Conservation (phyloP, 139 green algal species). For the Closterium sp. region DNA sequence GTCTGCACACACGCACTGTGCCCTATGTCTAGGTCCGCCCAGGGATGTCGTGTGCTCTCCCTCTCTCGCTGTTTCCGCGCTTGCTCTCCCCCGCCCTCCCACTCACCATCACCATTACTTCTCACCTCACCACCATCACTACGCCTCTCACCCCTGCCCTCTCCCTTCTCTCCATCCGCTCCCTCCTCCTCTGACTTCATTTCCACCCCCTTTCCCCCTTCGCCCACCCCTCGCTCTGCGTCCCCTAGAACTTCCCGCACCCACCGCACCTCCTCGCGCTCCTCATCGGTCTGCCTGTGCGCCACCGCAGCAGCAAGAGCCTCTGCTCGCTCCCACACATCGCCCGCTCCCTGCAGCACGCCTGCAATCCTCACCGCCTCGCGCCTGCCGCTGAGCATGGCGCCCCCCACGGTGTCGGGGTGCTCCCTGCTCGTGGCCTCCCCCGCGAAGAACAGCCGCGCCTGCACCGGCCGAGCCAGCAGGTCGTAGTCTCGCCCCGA, state of each 20-base stretch:
- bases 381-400: slow-evolving; percentile 73
- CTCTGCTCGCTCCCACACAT: slow-evolving; percentile 12
- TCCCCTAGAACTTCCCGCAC: background rate
- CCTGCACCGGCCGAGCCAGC: slow-evolving; percentile 63
- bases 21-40: background rate
- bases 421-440: slow-evolving; percentile 86
- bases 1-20: background rate
- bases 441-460: slow-evolving; percentile 76
- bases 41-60: background rate
- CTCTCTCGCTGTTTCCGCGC: background rate
- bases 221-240: background rate
- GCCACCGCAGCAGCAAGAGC: background rate
- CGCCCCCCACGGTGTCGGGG: slow-evolving; percentile 83
- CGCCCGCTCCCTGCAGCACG: slow-evolving; percentile 12
- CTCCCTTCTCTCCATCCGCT: background rate
- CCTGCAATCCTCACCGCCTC: slow-evolving; percentile 63
- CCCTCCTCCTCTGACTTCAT: background rate
- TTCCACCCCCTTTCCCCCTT: background rate
- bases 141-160: background rate
- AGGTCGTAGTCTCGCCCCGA: slow-evolving; percentile 69
- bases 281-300: slow-evolving; percentile 3
- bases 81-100: background rate
- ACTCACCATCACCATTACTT: background rate
- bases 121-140: background rate
- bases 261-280: slow-evolving; percentile 17